phyloP scores from a whole-genome alignment of 495 filamentous ascomycete genomes.

The Penicillium lividum region DNA sequence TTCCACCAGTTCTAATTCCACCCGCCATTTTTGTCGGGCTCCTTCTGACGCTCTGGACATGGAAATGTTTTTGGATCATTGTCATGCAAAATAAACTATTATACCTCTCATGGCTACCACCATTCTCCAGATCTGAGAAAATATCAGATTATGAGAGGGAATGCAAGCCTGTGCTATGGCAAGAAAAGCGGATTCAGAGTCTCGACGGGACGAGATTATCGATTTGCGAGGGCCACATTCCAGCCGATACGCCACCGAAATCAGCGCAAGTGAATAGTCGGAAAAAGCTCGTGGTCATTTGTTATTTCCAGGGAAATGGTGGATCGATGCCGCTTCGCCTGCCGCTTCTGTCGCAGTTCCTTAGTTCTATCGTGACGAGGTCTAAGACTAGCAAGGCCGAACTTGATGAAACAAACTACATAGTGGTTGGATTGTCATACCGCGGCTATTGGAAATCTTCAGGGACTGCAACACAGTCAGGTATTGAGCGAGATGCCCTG shows the following conservation, averaged over 20 bases:
- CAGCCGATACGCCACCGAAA: not conserved
- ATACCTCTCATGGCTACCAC: slow-evolving; percentile 74
- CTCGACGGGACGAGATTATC: slow-evolving; percentile 64
- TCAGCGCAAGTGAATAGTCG: not conserved
- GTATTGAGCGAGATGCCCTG: slow-evolving; percentile 63
- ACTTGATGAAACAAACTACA: slow-evolving; percentile 38
- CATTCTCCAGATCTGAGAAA: slow-evolving; percentile 51
- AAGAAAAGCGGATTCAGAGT: slow-evolving; percentile 51
- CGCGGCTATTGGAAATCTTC: slow-evolving; percentile 79
- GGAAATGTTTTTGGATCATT: slow-evolving; percentile 81
- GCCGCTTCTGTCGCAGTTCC: slow-evolving; percentile 60
- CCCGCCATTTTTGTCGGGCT: slow-evolving; percentile 68
- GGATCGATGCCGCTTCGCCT: slow-evolving; percentile 64
- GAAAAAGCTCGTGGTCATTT: slow-evolving; percentile 33
- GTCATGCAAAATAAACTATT: slow-evolving; percentile 82
- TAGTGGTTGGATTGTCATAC: slow-evolving; percentile 68
- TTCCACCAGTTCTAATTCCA: slow-evolving; percentile 60
- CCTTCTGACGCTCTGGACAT: slow-evolving; percentile 66
- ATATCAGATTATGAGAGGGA: slow-evolving; percentile 60
- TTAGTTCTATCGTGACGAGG: slow-evolving; percentile 19
- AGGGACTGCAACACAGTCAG: slow-evolving; percentile 65
- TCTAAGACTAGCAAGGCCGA: not conserved
- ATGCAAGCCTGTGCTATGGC: slow-evolving; percentile 64
- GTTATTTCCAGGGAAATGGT: slow-evolving; percentile 45
- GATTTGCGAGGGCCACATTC: slow-evolving; percentile 51